Evolutionary conservation across 2,329 filamentous ascomycete species (phyloP).

Genomic region (Diaporthe eres): DNA sequence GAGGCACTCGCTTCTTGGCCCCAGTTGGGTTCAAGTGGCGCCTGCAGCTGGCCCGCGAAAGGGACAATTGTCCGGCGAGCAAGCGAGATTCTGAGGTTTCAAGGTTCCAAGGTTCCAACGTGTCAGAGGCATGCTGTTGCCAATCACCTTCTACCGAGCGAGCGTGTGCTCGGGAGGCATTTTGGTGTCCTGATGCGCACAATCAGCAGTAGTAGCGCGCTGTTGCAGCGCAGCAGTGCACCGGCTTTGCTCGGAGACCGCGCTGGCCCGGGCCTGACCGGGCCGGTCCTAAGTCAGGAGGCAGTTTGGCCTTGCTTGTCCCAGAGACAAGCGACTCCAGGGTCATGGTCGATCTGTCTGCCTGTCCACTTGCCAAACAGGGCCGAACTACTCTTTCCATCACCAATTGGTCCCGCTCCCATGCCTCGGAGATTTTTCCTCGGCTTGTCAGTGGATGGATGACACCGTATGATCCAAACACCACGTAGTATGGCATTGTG

Average conservation of each 20-base stretch:
- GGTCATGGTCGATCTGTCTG: background rate
- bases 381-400: background rate
- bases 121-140: background rate
- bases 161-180: background rate
- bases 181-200: background rate
- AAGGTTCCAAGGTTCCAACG: background rate
- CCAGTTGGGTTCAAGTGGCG: constrained; percentile 14
- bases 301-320: background rate
- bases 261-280: background rate
- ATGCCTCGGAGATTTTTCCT: background rate
- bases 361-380: background rate
- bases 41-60: constrained; percentile 15
- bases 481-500: background rate
- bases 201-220: background rate
- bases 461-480: background rate
- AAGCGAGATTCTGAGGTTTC: background rate
- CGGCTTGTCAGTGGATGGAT: background rate
- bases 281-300: background rate
- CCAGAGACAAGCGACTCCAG: background rate
- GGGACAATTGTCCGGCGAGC: background rate
- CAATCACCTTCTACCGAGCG: background rate
- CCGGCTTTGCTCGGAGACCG: background rate
- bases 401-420: background rate
- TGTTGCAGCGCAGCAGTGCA: background rate
- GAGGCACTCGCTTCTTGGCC: constrained; percentile 20